phyloP scores from a whole-genome alignment of 345 rosid species.

The Eutrema japonicum region DNA sequence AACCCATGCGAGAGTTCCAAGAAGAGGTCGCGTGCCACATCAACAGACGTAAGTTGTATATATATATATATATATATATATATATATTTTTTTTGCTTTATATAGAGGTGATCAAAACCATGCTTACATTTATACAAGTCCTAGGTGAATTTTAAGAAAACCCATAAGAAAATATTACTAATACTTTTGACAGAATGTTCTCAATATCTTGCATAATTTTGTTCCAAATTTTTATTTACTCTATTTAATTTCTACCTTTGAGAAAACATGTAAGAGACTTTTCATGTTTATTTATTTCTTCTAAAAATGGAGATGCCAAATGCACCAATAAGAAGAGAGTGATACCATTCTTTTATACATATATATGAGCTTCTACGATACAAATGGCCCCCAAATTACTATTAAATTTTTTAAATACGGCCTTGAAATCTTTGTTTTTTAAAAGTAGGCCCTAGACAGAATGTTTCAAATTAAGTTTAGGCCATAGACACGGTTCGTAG shows the following conservation, averaged over 20 bases:
- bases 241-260: neutral
- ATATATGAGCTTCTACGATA: neutral
- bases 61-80: no score
- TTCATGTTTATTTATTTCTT: neutral
- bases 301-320: no score
- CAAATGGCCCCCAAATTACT: neutral
- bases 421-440: neutral
- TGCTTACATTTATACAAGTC: neutral
- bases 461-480: neutral
- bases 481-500: neutral
- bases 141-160: neutral
- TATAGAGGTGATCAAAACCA: neutral
- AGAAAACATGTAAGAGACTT: neutral
- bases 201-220: neutral
- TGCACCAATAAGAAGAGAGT: no score
- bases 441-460: neutral
- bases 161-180: neutral
- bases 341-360: no score
- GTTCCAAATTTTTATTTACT: neutral
- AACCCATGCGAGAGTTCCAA: conserved; percentile 46
- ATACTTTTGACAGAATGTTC: neutral
- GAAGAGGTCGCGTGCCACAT: conserved; percentile 57
- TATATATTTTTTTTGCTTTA: neutral
- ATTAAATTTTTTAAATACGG: neutral
- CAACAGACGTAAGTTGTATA: conserved; percentile 54